A percentile compares a stretch with the other conserved stretches of the same genome.
phyloP scores from a whole-genome alignment of 225 moss, liverwort and hornwort species.

The Bryum argenteum region DNA sequence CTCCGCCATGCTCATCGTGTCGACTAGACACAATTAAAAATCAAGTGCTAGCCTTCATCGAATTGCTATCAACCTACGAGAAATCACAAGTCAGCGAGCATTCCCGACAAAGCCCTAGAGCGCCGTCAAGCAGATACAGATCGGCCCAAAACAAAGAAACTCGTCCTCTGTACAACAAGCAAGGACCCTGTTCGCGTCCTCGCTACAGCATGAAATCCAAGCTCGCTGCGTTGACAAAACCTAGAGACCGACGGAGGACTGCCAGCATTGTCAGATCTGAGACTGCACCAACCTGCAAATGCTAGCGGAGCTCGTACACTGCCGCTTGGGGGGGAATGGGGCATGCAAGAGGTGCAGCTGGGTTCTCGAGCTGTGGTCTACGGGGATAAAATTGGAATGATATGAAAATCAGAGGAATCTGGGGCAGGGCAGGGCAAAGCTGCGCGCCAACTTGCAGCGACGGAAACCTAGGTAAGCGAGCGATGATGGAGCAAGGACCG shows the following conservation, averaged over 20 bases:
- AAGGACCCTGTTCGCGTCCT: no score
- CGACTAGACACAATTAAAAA: constrained; percentile 14
- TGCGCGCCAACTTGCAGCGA: neutral
- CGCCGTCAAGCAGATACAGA: neutral
- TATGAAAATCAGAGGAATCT: neutral
- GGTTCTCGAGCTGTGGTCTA: neutral
- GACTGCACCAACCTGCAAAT: constrained; percentile 10
- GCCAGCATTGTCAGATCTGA: constrained; percentile 6
- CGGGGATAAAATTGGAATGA: no score
- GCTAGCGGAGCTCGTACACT: neutral
- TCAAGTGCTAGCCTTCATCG: constrained; percentile 23
- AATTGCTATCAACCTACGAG: neutral
- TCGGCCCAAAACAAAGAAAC: neutral
- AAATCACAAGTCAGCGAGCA: neutral
- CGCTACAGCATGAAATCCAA: neutral
- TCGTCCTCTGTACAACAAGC: neutral
- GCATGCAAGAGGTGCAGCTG: neutral
- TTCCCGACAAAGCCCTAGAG: neutral
- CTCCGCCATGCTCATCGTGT: constrained; percentile 25
- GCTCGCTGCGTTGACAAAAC: neutral
- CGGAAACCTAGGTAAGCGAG: neutral
- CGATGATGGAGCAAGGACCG: neutral
- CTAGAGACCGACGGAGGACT: neutral
- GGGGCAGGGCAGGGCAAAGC: neutral
- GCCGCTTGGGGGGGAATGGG: neutral